Percentiles rank a stretch among this genome's conserved stretches.
These are phyloP conservation scores for Vanrija humicola DNA, from an alignment of 1,284 basidiomycete genomes.

Conservation along the genomic window DNA sequence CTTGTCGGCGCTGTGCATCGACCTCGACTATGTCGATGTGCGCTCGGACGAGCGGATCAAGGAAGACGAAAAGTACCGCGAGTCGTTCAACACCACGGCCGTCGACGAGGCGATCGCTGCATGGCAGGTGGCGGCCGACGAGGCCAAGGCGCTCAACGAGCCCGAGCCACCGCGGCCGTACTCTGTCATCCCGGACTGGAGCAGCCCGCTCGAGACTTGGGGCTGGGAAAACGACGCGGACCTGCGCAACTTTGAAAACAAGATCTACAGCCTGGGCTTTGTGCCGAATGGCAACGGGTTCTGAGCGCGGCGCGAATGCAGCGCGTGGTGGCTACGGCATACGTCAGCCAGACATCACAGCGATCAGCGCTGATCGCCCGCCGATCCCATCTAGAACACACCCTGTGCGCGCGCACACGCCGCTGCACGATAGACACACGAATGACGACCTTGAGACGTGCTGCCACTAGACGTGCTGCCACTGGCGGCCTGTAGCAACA, in stretches of 20 bases:
- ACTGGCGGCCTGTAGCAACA: too few species aligned
- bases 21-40: slow-evolving; percentile 40
- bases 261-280: slow-evolving; percentile 44
- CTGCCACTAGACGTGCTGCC: too few species aligned
- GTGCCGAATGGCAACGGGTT: slow-evolving; percentile 1
- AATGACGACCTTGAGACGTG: too few species aligned
- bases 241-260: slow-evolving; percentile 41
- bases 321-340: too few species aligned
- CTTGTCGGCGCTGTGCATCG: slow-evolving; percentile 28
- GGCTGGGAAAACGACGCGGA: slow-evolving; percentile 41
- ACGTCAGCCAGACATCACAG: too few species aligned
- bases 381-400: too few species aligned
- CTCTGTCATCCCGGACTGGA: slow-evolving; percentile 34
- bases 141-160: slow-evolving; percentile 1
- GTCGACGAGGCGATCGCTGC: not conserved
- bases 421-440: too few species aligned
- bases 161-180: slow-evolving; percentile 7
- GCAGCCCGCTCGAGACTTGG: slow-evolving; percentile 43
- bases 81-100: slow-evolving; percentile 1
- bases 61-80: slow-evolving; percentile 15
- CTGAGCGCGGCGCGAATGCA: not conserved
- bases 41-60: slow-evolving; percentile 28
- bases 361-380: too few species aligned
- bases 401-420: too few species aligned
- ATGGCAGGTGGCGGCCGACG: not conserved